Percentiles rank a stretch among this genome's conserved stretches.
phyloP scores from a whole-genome alignment of 2,329 filamentous ascomycete genomes.

The Pestalotiopsis sp. region DNA sequence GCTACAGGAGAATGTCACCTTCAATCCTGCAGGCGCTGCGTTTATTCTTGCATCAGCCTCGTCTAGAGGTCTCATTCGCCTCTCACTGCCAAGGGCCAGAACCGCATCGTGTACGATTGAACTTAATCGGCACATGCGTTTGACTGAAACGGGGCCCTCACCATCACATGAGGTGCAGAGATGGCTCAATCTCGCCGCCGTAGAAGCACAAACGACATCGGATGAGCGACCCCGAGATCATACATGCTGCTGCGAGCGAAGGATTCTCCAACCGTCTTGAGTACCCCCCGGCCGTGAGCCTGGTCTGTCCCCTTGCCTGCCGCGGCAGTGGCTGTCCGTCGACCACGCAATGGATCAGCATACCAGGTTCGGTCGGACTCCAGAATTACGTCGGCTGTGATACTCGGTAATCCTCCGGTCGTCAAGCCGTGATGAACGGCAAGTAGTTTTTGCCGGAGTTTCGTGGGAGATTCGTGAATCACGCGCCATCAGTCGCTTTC shows the following conservation, averaged over 20 bases:
- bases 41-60: not conserved
- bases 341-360: conserved; percentile 6
- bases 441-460: not conserved
- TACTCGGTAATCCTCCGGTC: not conserved
- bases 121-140: not conserved
- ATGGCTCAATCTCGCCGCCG: not conserved
- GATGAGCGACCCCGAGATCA: not conserved
- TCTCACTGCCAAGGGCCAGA: not conserved
- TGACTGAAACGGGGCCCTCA: not conserved
- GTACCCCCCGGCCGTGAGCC: not conserved
- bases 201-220: not conserved
- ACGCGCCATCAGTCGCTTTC: not conserved
- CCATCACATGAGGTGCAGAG: not conserved
- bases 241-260: not conserved
- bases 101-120: not conserved
- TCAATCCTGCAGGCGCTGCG: not conserved
- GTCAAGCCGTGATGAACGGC: not conserved
- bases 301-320: not conserved
- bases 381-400: not conserved
- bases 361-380: not conserved
- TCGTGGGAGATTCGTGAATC: not conserved
- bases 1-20: not conserved
- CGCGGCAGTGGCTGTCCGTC: not conserved
- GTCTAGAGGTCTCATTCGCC: not conserved
- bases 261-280: not conserved